Base-by-base conservation (phyloP, 2,329 filamentous ascomycete genomes). In the Rhytidhysteron rufulum region DNA sequence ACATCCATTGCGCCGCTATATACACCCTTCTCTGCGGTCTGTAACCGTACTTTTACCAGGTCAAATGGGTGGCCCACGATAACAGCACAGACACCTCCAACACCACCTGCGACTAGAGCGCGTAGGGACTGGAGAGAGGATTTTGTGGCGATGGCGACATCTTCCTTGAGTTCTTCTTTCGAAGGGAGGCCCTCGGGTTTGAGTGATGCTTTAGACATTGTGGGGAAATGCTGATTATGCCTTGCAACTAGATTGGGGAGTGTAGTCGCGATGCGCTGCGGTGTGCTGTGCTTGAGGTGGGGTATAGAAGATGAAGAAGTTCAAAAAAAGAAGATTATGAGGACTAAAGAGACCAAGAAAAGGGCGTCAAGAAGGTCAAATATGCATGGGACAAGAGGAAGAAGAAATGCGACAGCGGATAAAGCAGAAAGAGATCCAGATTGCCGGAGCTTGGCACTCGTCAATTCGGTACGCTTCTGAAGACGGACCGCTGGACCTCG, bases 1-100 rank as follows among this genome's bases (percentile, higher is more conserved):
- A 96, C 91, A 69, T 98, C 93, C 57, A 97, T 76, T 11, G 93
- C 93, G 33, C 86, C 84, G 25, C 75, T 85, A 71, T 98, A 98
- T 25, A 95, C 86, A 35, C 93, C 93, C 68, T 83, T 85, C 70
- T 97, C 90, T 25, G 93, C 89, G 2, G 93, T 98, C 74, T 98
- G 93, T 66, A 98, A 74, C 43, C 93, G 86, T 51, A 98, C 93
- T 73, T 98, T 98, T 66, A 97, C 91, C 55, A 98, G 77, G 66
- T 98, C 93, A 64, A 98, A 98, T 8, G 93, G 93, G 68, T 98
- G 93, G 42, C 93, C 71, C 15, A 97, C 90, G 31, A 98, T 66
- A 40, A 98, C 93, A 42, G 93, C 91, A 72, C 88, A 97, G 34
- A 98, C 69, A 55, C 93, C 93, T 54, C 93, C 93, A 44, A 95